Evolutionary conservation across 2,329 filamentous ascomycete species (phyloP).

Genomic region (Eutypella sp.): DNA sequence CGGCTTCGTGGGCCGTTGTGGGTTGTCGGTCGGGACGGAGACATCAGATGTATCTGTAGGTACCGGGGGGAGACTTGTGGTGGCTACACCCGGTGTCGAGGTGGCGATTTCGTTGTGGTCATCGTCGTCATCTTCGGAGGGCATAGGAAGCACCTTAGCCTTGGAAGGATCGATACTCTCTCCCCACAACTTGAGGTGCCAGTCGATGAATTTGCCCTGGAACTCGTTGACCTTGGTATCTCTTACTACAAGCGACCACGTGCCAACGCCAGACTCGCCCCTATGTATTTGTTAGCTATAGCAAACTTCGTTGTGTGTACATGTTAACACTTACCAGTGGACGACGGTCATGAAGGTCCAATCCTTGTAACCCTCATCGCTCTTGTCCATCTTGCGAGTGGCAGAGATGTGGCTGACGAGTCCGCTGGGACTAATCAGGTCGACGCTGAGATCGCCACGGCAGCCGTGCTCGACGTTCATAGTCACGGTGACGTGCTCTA

Average conservation of each 20-base stretch:
- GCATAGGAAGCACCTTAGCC: slow-evolving; percentile 73
- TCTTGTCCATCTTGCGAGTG: slow-evolving; percentile 64
- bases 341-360: slow-evolving; percentile 99
- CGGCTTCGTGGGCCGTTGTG: slow-evolving; percentile 55
- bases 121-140: slow-evolving; percentile 75
- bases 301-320: not conserved
- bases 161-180: slow-evolving; percentile 74
- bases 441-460: slow-evolving; percentile 87
- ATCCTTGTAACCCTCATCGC: slow-evolving; percentile 70
- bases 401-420: slow-evolving; percentile 80
- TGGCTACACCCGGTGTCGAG: slow-evolving; percentile 55
- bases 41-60: slow-evolving; percentile 37
- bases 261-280: slow-evolving; percentile 84
- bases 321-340: slow-evolving; percentile 65
- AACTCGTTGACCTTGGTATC: slow-evolving; percentile 75
- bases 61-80: slow-evolving; percentile 53
- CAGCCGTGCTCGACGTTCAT: slow-evolving; percentile 92
- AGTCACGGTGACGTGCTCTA: slow-evolving; percentile 94
- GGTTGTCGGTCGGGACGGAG: slow-evolving; percentile 55
- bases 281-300: slow-evolving; percentile 39
- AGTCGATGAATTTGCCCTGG: slow-evolving; percentile 78
- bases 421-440: slow-evolving; percentile 78
- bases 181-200: slow-evolving; percentile 92
- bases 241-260: slow-evolving; percentile 86
- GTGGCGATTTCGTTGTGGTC: slow-evolving; percentile 66